Evolutionary conservation across 2,329 filamentous ascomycete species (phyloP), one percentile per base, ranked within the genome.

Genomic region (Aspergillus brunneoviolaceus): DNA sequence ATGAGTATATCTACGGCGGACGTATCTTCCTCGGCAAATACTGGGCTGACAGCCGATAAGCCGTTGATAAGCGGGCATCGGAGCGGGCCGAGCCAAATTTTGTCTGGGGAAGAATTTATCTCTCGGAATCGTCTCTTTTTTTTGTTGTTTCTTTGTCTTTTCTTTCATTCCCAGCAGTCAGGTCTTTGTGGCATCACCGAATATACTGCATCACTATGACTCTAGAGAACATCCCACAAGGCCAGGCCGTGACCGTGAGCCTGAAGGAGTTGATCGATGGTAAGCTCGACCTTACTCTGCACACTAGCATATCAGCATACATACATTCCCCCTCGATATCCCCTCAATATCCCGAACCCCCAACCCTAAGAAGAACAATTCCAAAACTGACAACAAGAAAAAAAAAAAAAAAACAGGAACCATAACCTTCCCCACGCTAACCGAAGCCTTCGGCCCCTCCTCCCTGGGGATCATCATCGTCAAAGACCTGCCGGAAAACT

Each of bases 401-500:
- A 2, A 7, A 16, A 14, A 7, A 55, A 75, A n/a, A n/a, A n/a
- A n/a, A n/a, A n/a, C n/a, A n/a, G 77, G 75, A 52, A 67, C 72
- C 5, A 71, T 82, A 49, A 74, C 79, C 6, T 80, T 79, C 61
- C 70, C 76, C 19, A 77, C 75, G 10, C 72, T 82, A 12, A 76
- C 78, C 33, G 73, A 89, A 67, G 95, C 95, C 0, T 98, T 99
- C 73, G 95, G 95, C 0, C 92, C 93, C 1, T 87, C 90, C 27
- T 96, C 92, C 2, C 81, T 98, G 12, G 95, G 95, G 0, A 96
- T 99, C 55, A 88, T 99, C 58, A 81, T 98, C n/a, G 93, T 99
- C 51, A 92, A 90, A 72, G 91, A 92, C 72, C 85, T 98, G 0
- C 91, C 92, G 0, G 63, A 82, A 5, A 81, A 86, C 55, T 99